These are phyloP conservation scores for Calonectria ilicicola DNA, from an alignment of 2,329 filamentous ascomycete genomes.

Conservation along the genomic window DNA sequence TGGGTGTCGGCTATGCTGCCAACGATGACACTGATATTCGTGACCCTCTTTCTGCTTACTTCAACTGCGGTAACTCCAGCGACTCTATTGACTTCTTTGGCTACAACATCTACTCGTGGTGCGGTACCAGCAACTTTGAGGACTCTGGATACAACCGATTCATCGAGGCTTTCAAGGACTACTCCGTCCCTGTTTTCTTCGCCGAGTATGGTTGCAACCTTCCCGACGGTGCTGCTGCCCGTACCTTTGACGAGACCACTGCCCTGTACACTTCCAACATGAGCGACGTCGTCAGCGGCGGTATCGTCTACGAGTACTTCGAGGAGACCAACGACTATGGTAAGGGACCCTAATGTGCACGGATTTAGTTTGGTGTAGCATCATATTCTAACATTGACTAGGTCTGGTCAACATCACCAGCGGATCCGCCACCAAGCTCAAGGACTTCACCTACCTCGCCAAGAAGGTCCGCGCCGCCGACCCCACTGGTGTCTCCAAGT, in stretches of 20 bases:
- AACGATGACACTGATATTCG: slow-evolving; percentile 91
- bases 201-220: slow-evolving; percentile 98
- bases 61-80: slow-evolving; percentile 82
- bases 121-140: slow-evolving; percentile 82
- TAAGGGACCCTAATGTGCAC: neutral
- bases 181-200: slow-evolving; percentile 96
- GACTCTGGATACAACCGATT: slow-evolving; percentile 85
- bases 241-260: slow-evolving; percentile 86
- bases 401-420: slow-evolving; percentile 72
- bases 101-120: slow-evolving; percentile 99
- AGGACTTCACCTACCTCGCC: slow-evolving; percentile 81
- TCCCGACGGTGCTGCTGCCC: slow-evolving; percentile 68
- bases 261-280: slow-evolving; percentile 85
- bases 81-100: slow-evolving; percentile 95
- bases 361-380: too few species aligned
- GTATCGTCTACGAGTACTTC: slow-evolving; percentile 99
- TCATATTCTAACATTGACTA: neutral
- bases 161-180: slow-evolving; percentile 87
- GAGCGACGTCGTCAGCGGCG: slow-evolving; percentile 89
- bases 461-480: slow-evolving; percentile 75
- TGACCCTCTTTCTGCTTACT: slow-evolving; percentile 86
- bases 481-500: slow-evolving; percentile 74
- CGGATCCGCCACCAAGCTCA: slow-evolving; percentile 71
- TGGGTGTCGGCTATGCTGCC: slow-evolving; percentile 95
- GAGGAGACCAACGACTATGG: slow-evolving; percentile 91